Percentiles rank a stretch among this genome's conserved stretches.
Conservation (phyloP, 2,329 filamentous ascomycete genomes). For the Parastagonospora nodorum region DNA sequence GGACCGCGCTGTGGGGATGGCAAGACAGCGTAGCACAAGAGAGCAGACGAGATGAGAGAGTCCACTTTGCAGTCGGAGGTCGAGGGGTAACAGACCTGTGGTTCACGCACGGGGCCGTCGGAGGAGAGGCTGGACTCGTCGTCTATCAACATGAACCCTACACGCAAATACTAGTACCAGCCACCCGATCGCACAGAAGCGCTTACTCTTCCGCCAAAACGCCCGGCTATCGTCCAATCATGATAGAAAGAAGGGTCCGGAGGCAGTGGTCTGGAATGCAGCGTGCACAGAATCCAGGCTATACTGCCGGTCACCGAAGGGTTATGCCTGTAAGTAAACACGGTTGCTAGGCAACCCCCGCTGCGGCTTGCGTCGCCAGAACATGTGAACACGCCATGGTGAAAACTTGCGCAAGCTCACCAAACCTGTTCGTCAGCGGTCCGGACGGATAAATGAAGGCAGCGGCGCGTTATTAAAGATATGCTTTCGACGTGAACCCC, state of each 20-base stretch:
- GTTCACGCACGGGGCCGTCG: conserved; percentile 40
- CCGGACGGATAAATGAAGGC: neutral
- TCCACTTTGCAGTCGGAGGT: conserved; percentile 10
- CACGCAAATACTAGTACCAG: conserved; percentile 12
- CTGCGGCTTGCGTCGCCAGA: conserved; percentile 2
- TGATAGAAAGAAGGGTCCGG: neutral
- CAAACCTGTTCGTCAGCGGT: neutral
- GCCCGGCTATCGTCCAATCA: conserved; percentile 19
- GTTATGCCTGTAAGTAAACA: conserved; percentile 17
- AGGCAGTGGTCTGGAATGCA: conserved; percentile 18
- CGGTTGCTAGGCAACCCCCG: conserved; percentile 8
- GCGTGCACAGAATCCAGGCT: conserved; percentile 7
- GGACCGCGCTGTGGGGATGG: conserved; percentile 11
- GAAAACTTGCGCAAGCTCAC: neutral
- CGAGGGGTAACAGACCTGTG: conserved; percentile 32
- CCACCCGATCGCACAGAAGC: conserved; percentile 28
- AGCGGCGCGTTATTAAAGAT: neutral
- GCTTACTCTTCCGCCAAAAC: conserved; percentile 15
- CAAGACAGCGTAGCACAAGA: conserved; percentile 20
- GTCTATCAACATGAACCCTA: conserved; percentile 43
- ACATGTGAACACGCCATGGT: conserved; percentile 1
- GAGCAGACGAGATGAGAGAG: conserved; percentile 12
- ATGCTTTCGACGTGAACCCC: neutral
- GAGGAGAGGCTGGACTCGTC: conserved; percentile 3
- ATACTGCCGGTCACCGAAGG: conserved; percentile 3